These are phyloP conservation scores for Pythium diclinum DNA, from an alignment of 352 stramenopile species.

Conservation along the genomic window DNA sequence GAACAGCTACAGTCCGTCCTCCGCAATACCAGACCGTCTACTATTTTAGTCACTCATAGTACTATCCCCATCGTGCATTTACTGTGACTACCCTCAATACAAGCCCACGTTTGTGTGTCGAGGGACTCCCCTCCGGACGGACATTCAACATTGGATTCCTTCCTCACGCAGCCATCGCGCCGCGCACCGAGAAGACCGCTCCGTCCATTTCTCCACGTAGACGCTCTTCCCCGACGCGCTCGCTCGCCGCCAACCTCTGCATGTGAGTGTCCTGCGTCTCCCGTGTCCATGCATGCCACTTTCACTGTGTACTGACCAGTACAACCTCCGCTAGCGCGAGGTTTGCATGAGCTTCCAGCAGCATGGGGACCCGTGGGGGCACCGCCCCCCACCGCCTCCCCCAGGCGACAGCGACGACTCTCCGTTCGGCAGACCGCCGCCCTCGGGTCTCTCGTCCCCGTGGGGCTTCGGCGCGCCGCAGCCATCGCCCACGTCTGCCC, in stretches of 20 bases:
- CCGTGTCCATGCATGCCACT: constrained; percentile 8
- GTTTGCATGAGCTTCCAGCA: constrained; percentile 24
- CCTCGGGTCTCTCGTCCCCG: constrained; percentile 12
- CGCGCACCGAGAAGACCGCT: not conserved
- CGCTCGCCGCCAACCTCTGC: not conserved
- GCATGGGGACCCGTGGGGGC: constrained; percentile 21
- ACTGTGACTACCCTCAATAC: not conserved
- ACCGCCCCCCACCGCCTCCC: constrained; percentile 12
- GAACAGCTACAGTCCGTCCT: not conserved
- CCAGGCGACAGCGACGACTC: constrained; percentile 18
- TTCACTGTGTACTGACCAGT: not conserved
- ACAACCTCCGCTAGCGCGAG: not conserved
- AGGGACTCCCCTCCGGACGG: not conserved
- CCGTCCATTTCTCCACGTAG: not conserved
- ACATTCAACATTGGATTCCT: constrained; percentile 4
- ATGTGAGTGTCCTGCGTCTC: constrained; percentile 11
- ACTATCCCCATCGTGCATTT: not conserved
- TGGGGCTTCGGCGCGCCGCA: constrained; percentile 19
- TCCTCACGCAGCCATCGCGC: not conserved
- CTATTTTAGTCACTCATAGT: not conserved
- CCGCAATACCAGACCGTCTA: not conserved
- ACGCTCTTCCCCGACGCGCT: not conserved
- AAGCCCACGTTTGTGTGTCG: not conserved
- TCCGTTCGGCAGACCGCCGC: constrained; percentile 7
- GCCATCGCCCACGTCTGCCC: constrained; percentile 11